Evolutionary conservation across 1,139 yeast species (phyloP).

Genomic region (Hyphopichia buzzinii): DNA sequence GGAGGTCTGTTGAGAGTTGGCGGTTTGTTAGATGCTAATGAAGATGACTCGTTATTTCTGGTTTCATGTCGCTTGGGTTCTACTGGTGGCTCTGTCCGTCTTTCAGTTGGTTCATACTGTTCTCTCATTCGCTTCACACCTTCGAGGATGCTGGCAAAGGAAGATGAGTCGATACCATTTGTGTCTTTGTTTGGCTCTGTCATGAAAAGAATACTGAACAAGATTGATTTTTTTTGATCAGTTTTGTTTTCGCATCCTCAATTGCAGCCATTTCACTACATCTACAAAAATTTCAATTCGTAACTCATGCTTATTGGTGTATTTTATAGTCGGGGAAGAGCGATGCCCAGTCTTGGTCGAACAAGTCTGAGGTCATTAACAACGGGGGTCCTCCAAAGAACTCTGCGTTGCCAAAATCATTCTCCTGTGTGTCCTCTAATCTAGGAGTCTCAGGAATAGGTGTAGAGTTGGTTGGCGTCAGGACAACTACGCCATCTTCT

Average conservation of each 20-base stretch:
- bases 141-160: slow-evolving; percentile 63
- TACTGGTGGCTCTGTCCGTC: neutral
- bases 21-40: neutral
- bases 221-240: too few species aligned
- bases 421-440: neutral
- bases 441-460: neutral
- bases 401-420: slow-evolving; percentile 21
- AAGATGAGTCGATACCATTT: slow-evolving; percentile 44
- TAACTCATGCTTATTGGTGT: neutral
- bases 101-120: slow-evolving; percentile 17
- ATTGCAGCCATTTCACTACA: neutral
- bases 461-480: neutral
- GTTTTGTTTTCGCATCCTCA: neutral
- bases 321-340: slow-evolving; percentile 40
- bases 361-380: slow-evolving; percentile 50
- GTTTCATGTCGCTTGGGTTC: neutral
- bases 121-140: slow-evolving; percentile 56
- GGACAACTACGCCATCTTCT: slow-evolving; percentile 2
- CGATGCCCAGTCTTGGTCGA: slow-evolving; percentile 51
- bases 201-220: too few species aligned
- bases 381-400: slow-evolving; percentile 55
- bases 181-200: slow-evolving; percentile 10
- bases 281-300: too few species aligned
- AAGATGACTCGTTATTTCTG: neutral
- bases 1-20: neutral